Evolutionary conservation across 129 eudicot species (phyloP), one percentile per base, ranked within the genome.

Genomic region (Pulicaria dysenterica): DNA sequence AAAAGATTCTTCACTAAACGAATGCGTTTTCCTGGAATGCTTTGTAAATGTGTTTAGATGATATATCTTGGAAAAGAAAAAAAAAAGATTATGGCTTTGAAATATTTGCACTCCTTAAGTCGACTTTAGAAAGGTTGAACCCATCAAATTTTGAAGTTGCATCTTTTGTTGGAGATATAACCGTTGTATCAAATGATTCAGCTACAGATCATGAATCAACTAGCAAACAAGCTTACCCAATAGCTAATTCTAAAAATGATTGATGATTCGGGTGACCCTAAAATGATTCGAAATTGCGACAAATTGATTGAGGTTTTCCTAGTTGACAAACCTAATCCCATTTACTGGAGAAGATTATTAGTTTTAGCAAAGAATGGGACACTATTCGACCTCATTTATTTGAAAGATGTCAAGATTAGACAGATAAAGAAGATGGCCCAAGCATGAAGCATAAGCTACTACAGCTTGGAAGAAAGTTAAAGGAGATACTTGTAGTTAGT

Each of bases 311-410:
- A 76, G 12, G 91, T 94, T 46, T 94, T 94, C 83, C 42, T 94
- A 96, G 91, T 94, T 47, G 98, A 94, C 78, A 94, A 87, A 78
- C 97, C 98, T 9, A 87, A 78, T 45, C 87, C 98, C 55, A 55
- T 76, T 5, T 97, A 94, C 42, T 94, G 98, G 98, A 94, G 98
- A 84, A 84, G 79, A 69, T 70, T 90, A 49, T 66, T 94, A 72
- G 90, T 38, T 94, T 90, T 81, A 90, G 97, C 85, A 90, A 77
- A 73, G 82, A 77, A 41, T 94, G 99, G 99, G 44, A 73, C 42
- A 60, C 70, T 70, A 77, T 90, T 41, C 84, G 91, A 10, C 91
- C 96, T 5, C 96, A 88, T 73, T 90, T 90, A 63, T 94, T 68
- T 69, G 73, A 81, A 63, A 83, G 97, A 70, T 94, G 97, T 79